Percentiles rank a stretch among this genome's conserved stretches.
Conservation (phyloP, 139 green algal genomes). For the Medakamo hakoo region DNA sequence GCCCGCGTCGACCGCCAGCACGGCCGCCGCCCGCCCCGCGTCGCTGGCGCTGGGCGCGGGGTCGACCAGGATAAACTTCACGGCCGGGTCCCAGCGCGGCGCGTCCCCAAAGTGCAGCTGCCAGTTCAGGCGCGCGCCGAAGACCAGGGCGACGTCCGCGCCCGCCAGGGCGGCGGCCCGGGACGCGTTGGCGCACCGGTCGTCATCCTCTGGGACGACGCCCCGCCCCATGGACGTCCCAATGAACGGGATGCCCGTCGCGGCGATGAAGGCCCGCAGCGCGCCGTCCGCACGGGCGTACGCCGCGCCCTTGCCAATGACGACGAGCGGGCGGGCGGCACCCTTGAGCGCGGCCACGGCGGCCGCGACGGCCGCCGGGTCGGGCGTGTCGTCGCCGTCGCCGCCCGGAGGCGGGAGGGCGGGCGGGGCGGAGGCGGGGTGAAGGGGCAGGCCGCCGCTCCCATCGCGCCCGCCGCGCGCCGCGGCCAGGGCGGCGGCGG, state of each 20-base stretch:
- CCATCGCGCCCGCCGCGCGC: constrained; percentile 3
- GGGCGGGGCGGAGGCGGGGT: background rate
- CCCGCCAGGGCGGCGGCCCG: constrained; percentile 35
- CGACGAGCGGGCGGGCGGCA: constrained; percentile 37
- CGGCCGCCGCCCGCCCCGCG: constrained; percentile 12
- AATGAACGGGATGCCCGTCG: constrained; percentile 43
- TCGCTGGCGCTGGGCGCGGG: constrained; percentile 21
- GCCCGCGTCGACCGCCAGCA: constrained; percentile 31
- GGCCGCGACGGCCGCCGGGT: background rate
- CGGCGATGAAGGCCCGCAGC: constrained; percentile 30
- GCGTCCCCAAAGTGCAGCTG: constrained; percentile 64
- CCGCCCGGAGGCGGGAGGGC: too few relatives aligned
- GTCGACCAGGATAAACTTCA: constrained; percentile 59
- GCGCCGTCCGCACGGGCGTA: constrained; percentile 19
- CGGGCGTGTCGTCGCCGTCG: background rate
- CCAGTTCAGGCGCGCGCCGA: constrained; percentile 63
- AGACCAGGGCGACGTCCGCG: constrained; percentile 52
- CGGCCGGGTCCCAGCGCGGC: constrained; percentile 31
- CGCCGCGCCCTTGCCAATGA: constrained; percentile 56
- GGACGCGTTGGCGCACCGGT: constrained; percentile 37
- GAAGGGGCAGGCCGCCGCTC: background rate
- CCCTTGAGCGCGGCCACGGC: constrained; percentile 3
- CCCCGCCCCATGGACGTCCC: constrained; percentile 60
- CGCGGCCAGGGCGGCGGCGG: constrained; percentile 5
- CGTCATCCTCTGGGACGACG: constrained; percentile 44